phyloP scores from a whole-genome alignment of 2,329 filamentous ascomycete species.

The Pseudogymnoascus sp. region DNA sequence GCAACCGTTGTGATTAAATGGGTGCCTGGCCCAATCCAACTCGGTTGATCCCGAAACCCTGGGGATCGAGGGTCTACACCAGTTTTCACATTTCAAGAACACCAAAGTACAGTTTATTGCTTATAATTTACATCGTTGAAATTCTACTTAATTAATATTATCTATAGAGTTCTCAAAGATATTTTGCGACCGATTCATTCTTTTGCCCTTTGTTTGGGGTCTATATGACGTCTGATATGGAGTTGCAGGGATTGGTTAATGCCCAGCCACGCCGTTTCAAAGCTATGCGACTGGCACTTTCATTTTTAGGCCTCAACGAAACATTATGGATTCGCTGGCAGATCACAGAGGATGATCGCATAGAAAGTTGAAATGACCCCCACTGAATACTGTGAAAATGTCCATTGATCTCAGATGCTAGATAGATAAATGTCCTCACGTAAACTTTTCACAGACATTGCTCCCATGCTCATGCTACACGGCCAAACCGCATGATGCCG shows the following conservation, averaged over 20 bases:
- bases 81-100: background rate
- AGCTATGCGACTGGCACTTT: background rate
- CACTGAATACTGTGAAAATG: background rate
- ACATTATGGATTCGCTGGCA: background rate
- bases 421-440: background rate
- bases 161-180: background rate
- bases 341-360: background rate
- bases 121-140: background rate
- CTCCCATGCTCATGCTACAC: background rate
- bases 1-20: constrained; percentile 6
- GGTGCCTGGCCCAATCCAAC: background rate
- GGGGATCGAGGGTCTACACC: background rate
- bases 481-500: background rate
- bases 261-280: background rate
- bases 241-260: background rate
- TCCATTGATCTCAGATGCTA: background rate
- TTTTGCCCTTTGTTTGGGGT: background rate
- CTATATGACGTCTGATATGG: background rate
- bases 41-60: constrained; percentile 4
- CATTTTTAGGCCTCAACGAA: background rate
- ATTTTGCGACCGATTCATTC: background rate
- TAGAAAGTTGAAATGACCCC: background rate
- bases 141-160: background rate
- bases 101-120: background rate
- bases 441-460: constrained; percentile 6